phyloP scores from a whole-genome alignment of 164 flowering plant genomes.

The Warburgia ugandensis region DNA sequence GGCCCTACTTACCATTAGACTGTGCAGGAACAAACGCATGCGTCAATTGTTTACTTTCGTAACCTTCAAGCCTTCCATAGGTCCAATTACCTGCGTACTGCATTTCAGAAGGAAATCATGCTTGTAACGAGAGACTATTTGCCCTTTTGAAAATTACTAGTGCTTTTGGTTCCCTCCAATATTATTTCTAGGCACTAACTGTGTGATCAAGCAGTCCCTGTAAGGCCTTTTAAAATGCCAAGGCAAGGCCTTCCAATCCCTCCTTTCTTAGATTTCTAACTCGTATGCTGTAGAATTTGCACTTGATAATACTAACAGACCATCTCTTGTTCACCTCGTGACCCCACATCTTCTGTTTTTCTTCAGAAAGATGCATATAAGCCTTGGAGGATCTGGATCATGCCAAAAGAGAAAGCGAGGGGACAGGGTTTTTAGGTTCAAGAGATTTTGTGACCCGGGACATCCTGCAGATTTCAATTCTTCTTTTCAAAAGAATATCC shows the following conservation, averaged over 20 bases:
- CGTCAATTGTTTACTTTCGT: no score
- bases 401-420: slow-evolving; percentile 76
- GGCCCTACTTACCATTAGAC: no score
- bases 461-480: slow-evolving; percentile 47
- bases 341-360: not conserved
- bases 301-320: not conserved
- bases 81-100: no score
- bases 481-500: slow-evolving; percentile 53
- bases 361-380: slow-evolving; percentile 28
- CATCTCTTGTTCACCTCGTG: not conserved
- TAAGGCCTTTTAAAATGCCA: not conserved
- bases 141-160: slow-evolving; percentile 13
- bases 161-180: slow-evolving; percentile 31
- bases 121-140: slow-evolving; percentile 19
- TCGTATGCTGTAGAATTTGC: not conserved
- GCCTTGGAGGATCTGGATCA: slow-evolving; percentile 14
- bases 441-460: slow-evolving; percentile 61
- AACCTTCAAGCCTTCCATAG: no score
- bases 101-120: no score
- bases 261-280: not conserved
- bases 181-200: slow-evolving; percentile 47
- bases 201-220: slow-evolving; percentile 39
- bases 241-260: not conserved
- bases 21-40: no score
- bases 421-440: slow-evolving; percentile 59